Conservation (phyloP, 208 protist genomes). For the Polymyxa betae region DNA sequence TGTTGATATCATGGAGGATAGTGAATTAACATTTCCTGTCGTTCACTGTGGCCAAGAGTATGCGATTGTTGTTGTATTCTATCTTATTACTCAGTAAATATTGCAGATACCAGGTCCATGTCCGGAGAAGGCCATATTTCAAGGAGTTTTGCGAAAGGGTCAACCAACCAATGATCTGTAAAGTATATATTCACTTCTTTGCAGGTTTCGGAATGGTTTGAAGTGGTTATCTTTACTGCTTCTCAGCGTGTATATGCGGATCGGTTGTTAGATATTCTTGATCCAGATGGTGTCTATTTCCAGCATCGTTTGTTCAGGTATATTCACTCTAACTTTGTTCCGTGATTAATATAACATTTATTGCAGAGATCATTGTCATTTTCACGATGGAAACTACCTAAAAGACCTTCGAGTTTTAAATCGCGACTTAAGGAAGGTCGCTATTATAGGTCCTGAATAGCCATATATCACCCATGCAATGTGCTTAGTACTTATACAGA, state of each 20-base stretch:
- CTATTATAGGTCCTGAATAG: conserved; percentile 49
- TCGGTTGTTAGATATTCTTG: conserved; percentile 29
- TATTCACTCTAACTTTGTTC: not conserved
- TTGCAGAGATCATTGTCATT: conserved; percentile 61
- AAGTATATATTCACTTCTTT: not conserved
- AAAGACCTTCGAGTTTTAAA: conserved; percentile 65
- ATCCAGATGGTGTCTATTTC: conserved; percentile 7
- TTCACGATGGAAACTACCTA: conserved; percentile 60
- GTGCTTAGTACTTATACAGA: conserved; percentile 53
- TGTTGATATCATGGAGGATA: not conserved
- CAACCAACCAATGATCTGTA: not conserved
- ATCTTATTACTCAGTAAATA: not conserved
- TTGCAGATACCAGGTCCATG: conserved; percentile 40
- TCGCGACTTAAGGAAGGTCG: conserved; percentile 49
- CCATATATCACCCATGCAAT: not conserved
- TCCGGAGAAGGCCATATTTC: conserved; percentile 18
- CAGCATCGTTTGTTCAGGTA: conserved; percentile 37
- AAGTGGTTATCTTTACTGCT: conserved; percentile 54
- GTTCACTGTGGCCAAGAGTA: conserved; percentile 32
- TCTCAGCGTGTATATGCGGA: conserved; percentile 38
- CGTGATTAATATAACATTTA: not conserved
- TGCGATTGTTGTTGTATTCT: not conserved
- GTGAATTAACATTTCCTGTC: conserved; percentile 42
- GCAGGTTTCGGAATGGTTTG: conserved; percentile 43
- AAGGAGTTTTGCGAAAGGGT: conserved; percentile 24